These are phyloP conservation scores for Capillidium rhysosporum DNA, from an alignment of 371 early-diverging fungal genomes.

Conservation along the genomic window DNA sequence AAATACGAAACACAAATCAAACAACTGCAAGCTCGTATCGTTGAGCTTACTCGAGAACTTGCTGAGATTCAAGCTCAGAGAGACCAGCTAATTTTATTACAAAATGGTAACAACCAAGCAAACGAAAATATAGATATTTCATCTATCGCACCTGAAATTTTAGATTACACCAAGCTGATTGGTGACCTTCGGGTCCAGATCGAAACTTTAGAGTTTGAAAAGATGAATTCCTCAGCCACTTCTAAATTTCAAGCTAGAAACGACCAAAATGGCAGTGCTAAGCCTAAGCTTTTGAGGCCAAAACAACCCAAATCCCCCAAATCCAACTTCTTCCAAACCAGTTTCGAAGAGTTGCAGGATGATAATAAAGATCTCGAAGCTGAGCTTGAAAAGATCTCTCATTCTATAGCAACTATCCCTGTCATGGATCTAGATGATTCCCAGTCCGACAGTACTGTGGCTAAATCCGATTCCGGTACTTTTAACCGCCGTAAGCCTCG, in stretches of 20 bases:
- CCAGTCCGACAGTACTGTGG: background rate
- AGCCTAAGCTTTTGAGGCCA: too few species aligned
- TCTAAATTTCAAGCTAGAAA: background rate
- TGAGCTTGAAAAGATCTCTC: background rate
- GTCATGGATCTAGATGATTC: background rate
- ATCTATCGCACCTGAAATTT: background rate
- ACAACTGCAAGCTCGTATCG: background rate
- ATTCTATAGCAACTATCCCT: background rate
- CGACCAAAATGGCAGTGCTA: too few species aligned
- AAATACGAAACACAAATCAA: background rate
- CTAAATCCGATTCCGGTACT: too few species aligned
- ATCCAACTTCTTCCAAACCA: background rate
- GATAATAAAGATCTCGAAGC: conserved; percentile 1
- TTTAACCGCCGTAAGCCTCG: too few species aligned
- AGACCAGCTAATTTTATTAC: background rate
- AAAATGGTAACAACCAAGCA: background rate
- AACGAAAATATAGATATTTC: background rate
- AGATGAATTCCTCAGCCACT: background rate
- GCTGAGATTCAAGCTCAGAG: background rate
- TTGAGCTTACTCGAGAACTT: conserved; percentile 3
- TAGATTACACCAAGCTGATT: background rate
- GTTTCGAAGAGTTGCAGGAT: background rate
- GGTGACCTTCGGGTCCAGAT: background rate
- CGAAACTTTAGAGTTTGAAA: background rate
- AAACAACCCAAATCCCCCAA: too few species aligned